Evolutionary conservation across 352 stramenopile species (phyloP).

Genomic region (Pythium utonaiense): DNA sequence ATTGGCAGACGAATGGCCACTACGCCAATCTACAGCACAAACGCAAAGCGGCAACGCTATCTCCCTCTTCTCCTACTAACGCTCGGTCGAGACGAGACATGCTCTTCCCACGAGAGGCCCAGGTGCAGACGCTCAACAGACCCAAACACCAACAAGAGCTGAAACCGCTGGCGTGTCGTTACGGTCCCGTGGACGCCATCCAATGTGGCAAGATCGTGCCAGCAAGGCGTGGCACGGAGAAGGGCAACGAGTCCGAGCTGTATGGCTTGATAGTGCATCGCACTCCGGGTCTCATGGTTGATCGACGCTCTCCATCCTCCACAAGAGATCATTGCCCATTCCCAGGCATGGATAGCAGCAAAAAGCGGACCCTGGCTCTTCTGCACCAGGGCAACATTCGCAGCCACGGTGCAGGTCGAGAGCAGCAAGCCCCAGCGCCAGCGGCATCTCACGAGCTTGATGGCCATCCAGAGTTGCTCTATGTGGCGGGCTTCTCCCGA

Average conservation of each 20-base stretch:
- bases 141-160: not conserved
- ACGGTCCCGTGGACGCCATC: not conserved
- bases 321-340: not conserved
- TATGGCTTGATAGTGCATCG: not conserved
- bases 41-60: not conserved
- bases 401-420: not conserved
- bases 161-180: not conserved
- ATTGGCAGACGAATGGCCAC: constrained; percentile 3
- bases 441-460: not conserved
- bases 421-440: not conserved
- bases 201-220: not conserved
- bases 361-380: not conserved
- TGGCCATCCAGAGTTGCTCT: not conserved
- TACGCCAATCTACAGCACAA: not conserved
- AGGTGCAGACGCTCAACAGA: constrained; percentile 1
- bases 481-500: not conserved
- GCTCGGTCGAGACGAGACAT: constrained; percentile 19
- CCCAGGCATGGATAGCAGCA: not conserved
- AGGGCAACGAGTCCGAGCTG: not conserved
- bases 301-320: not conserved
- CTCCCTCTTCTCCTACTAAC: not conserved
- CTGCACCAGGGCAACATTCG: not conserved
- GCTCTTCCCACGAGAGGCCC: constrained; percentile 21
- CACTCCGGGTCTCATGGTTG: not conserved
- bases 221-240: not conserved